phyloP scores from a whole-genome alignment of 2,329 filamentous ascomycete genomes.

The Plenodomus biglobosus region DNA sequence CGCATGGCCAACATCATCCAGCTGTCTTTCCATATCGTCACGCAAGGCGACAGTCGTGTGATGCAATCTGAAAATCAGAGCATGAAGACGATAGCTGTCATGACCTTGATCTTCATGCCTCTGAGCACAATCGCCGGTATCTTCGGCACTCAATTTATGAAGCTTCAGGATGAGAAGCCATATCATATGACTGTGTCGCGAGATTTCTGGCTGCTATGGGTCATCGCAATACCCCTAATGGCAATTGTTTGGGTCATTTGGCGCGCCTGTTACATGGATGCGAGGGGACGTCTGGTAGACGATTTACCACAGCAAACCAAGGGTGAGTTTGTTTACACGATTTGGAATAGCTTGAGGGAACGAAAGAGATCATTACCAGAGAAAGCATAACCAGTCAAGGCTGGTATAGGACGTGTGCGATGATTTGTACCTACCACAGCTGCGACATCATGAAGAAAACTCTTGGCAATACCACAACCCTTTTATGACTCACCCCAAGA shows the following conservation, averaged over 20 bases:
- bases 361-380: too few relatives aligned
- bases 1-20: conserved; percentile 45
- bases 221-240: conserved; percentile 29
- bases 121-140: conserved; percentile 39
- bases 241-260: conserved; percentile 21
- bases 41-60: conserved; percentile 42
- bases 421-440: too few relatives aligned
- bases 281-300: conserved; percentile 14
- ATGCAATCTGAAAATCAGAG: conserved; percentile 45
- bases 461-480: too few relatives aligned
- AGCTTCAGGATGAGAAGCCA: conserved; percentile 19
- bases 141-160: conserved; percentile 37
- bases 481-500: too few relatives aligned
- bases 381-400: too few relatives aligned
- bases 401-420: too few relatives aligned
- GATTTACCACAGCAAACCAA: conserved; percentile 1
- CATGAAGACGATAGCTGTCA: conserved; percentile 51
- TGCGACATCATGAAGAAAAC: too few relatives aligned
- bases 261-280: conserved; percentile 28
- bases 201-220: conserved; percentile 37
- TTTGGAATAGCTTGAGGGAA: conserved; percentile 15
- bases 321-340: conserved; percentile 14
- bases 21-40: conserved; percentile 46
- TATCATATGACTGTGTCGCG: conserved; percentile 26
- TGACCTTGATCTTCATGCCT: conserved; percentile 50